Evolutionary conservation across 2,329 filamentous ascomycete genomes (phyloP), one percentile per base, ranked within the genome.

Genomic region (Coleophoma eucalyptorum): DNA sequence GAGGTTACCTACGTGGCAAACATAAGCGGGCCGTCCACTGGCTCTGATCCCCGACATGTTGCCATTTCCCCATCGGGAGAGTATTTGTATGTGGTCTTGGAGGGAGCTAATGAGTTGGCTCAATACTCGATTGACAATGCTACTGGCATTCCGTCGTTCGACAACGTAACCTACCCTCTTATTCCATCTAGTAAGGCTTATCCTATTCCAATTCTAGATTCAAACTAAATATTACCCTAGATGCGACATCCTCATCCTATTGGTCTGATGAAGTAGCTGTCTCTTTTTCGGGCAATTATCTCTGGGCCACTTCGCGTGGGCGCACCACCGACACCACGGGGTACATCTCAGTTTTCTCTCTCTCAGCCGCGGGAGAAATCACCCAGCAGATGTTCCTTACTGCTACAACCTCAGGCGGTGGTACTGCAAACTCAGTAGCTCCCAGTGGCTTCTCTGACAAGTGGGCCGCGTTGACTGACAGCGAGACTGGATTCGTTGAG

Each of bases 51-150:
- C 8, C 59, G 64, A 2, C 65, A 67, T 46, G 32, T 65, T 7
- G 53, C 59, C 7, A 53, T 60, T 7, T 62, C 66, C 46, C 53
- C 54, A 1, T 43, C 32, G 1, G 65, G 65, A 1, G 26, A 51
- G n/a, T 63, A 59, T 48, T 45, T 78, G n/a, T 74, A 76, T 61
- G 75, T 74, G n/a, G 71, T 75, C 20, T 72, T 77, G 52, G 69
- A 74, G 55, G 65, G 64, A 18, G 71, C 72, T 43, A 75, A 77
- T 61, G 70, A 72, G 53, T 67, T 69, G 38, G 67, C 63, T 57
- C 60, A 64, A 34, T 67, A 68, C 49, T 31, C 35, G 1, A 55
- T 65, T 16, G 38, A 56, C 46, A 32, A 50, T 18, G 19, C 21
- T 2, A 56, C 51, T 6, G 54, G 51, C 1, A 50, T 55, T 31